Evolutionary conservation across 2,329 filamentous ascomycete species (phyloP).

Genomic region (Paraconiothyrium brasiliense): DNA sequence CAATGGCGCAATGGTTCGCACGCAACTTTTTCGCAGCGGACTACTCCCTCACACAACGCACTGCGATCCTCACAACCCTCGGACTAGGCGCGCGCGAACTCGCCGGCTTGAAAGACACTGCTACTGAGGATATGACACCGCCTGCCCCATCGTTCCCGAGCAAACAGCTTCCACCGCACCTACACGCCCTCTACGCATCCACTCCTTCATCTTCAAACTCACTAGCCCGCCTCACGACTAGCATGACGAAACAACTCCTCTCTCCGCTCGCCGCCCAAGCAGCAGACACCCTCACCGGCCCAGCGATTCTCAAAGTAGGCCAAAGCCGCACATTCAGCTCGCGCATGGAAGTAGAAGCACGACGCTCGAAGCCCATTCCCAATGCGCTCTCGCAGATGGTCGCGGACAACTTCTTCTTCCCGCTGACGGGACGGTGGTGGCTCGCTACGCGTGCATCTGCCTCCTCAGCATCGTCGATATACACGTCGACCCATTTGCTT

Average conservation of each 20-base stretch:
- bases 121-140: constrained; percentile 57
- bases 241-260: constrained; percentile 76
- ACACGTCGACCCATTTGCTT: constrained; percentile 79
- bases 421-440: constrained; percentile 82
- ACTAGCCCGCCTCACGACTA: constrained; percentile 73
- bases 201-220: constrained; percentile 54
- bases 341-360: constrained; percentile 72
- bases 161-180: constrained; percentile 76
- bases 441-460: constrained; percentile 63
- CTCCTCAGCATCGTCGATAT: constrained; percentile 59
- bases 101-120: constrained; percentile 73
- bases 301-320: constrained; percentile 81
- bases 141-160: constrained; percentile 72
- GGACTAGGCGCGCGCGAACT: constrained; percentile 86
- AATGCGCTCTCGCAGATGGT: constrained; percentile 84
- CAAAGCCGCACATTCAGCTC: constrained; percentile 78
- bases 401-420: constrained; percentile 82
- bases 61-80: constrained; percentile 80
- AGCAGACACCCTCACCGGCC: constrained; percentile 80
- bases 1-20: constrained; percentile 85
- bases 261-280: constrained; percentile 82
- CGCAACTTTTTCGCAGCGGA: constrained; percentile 91
- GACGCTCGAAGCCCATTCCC: constrained; percentile 68
- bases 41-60: constrained; percentile 85
- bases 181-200: constrained; percentile 75